phyloP scores from a whole-genome alignment of 805 yeast genomes.

The Tetrapisispora taiwanensis region DNA sequence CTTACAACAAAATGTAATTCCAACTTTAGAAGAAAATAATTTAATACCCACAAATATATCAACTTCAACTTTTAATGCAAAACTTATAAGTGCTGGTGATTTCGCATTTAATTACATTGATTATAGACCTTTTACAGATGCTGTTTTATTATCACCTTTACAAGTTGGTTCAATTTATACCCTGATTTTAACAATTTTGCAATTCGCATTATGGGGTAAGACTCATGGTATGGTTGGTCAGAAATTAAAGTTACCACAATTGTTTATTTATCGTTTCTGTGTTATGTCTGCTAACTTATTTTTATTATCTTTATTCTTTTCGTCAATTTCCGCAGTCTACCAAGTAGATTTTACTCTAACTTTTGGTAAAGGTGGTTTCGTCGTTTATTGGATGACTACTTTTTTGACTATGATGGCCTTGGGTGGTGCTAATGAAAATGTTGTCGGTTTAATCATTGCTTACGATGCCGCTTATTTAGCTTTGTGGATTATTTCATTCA shows the following conservation, averaged over 20 bases:
- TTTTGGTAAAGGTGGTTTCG: slow-evolving; percentile 62
- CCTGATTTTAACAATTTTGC: slow-evolving; percentile 63
- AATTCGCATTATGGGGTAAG: slow-evolving; percentile 49
- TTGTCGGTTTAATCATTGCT: slow-evolving; percentile 42
- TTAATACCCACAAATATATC: slow-evolving; percentile 1
- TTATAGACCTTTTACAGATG: slow-evolving; percentile 38
- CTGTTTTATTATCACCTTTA: slow-evolving; percentile 52
- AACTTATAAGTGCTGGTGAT: slow-evolving; percentile 21
- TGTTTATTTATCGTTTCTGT: slow-evolving; percentile 41
- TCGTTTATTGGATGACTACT: slow-evolving; percentile 62
- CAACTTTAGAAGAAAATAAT: not conserved
- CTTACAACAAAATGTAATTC: not conserved
- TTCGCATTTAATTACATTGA: slow-evolving; percentile 32
- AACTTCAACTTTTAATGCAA: slow-evolving; percentile 4
- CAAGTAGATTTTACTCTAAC: slow-evolving; percentile 50
- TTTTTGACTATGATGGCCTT: slow-evolving; percentile 65
- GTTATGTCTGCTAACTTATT: slow-evolving; percentile 43
- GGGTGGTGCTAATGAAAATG: slow-evolving; percentile 65
- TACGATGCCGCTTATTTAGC: slow-evolving; percentile 57
- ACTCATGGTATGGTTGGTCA: slow-evolving; percentile 42
- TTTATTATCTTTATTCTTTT: slow-evolving; percentile 46
- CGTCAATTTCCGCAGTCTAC: slow-evolving; percentile 55
- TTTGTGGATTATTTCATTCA: slow-evolving; percentile 64
- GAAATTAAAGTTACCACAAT: slow-evolving; percentile 35
- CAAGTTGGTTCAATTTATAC: slow-evolving; percentile 70